phyloP scores from a whole-genome alignment of 2,329 filamentous ascomycete genomes.

The Fusarium nurragi region DNA sequence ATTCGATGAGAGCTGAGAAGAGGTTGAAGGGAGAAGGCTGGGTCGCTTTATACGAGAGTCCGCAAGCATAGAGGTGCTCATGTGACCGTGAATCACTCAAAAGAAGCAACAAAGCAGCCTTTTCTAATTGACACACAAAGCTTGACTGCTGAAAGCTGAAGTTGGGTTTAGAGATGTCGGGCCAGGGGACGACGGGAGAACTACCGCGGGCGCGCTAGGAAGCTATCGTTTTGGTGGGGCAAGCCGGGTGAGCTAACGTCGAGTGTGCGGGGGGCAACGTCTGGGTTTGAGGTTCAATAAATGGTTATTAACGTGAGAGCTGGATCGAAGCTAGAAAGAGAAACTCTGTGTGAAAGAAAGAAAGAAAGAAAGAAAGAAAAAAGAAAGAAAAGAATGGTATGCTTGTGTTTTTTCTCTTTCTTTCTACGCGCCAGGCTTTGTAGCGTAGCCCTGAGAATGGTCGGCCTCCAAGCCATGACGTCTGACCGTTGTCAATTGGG shows the following conservation, averaged over 20 bases:
- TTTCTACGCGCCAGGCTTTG: background rate
- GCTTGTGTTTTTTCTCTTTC: background rate
- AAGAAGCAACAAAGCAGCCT: background rate
- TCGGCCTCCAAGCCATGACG: conserved; percentile 36
- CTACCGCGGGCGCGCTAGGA: conserved; percentile 13
- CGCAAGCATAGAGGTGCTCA: background rate
- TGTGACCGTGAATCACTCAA: conserved; percentile 6
- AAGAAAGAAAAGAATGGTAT: background rate
- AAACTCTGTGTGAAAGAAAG: background rate
- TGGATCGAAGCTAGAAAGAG: background rate
- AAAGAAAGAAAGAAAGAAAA: background rate
- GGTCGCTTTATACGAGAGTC: conserved; percentile 10
- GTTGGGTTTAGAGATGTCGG: too few relatives aligned
- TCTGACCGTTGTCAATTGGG: conserved; percentile 1
- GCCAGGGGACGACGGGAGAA: conserved; percentile 1
- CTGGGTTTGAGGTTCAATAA: background rate
- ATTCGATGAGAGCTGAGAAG: background rate
- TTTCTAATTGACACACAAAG: conserved; percentile 1
- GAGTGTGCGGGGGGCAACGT: background rate
- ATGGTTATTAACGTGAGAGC: background rate
- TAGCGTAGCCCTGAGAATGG: conserved; percentile 23
- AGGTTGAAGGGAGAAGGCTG: background rate
- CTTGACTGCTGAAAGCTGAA: background rate
- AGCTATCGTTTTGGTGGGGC: conserved; percentile 21
- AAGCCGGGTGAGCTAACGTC: conserved; percentile 9